Conservation (phyloP, 1,284 basidiomycete genomes). For the Ceratobasidium sp. region DNA sequence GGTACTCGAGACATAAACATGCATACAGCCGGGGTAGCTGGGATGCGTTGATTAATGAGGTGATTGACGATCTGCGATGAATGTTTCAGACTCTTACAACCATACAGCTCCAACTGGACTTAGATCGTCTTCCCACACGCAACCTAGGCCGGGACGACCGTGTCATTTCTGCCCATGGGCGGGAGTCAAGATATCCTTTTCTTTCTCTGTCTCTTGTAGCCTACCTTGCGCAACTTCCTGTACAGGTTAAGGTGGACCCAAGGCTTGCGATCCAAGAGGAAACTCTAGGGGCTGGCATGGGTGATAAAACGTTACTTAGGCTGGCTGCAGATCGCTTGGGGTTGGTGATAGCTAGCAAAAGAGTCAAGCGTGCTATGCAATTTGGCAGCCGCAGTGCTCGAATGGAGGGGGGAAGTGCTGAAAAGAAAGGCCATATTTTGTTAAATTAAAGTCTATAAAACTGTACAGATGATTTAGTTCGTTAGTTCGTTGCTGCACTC, state of each 20-base stretch:
- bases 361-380: conserved; percentile 96
- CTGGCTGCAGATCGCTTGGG: conserved; percentile 75
- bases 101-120: conserved; percentile 86
- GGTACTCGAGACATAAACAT: conserved; percentile 89
- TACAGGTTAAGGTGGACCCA: conserved; percentile 84
- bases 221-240: conserved; percentile 78
- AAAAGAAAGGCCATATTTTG: conserved; percentile 39
- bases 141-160: conserved; percentile 96
- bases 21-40: conserved; percentile 76
- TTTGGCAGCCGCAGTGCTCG: conserved; percentile 94
- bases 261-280: conserved; percentile 56
- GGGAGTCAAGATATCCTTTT: conserved; percentile 92
- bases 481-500: conserved; percentile 22
- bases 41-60: conserved; percentile 82
- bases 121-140: conserved; percentile 88
- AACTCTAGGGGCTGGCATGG: conserved; percentile 64
- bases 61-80: conserved; percentile 52
- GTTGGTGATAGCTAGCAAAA: conserved; percentile 69
- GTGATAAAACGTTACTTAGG: conserved; percentile 89
- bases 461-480: conserved; percentile 33
- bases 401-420: conserved; percentile 69
- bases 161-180: conserved; percentile 86
- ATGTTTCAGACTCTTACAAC: not conserved
- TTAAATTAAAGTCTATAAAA: conserved; percentile 5
- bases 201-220: conserved; percentile 81